Evolutionary conservation across 1,284 basidiomycete species (phyloP).

Genomic region (Rhodotorula sp.): DNA sequence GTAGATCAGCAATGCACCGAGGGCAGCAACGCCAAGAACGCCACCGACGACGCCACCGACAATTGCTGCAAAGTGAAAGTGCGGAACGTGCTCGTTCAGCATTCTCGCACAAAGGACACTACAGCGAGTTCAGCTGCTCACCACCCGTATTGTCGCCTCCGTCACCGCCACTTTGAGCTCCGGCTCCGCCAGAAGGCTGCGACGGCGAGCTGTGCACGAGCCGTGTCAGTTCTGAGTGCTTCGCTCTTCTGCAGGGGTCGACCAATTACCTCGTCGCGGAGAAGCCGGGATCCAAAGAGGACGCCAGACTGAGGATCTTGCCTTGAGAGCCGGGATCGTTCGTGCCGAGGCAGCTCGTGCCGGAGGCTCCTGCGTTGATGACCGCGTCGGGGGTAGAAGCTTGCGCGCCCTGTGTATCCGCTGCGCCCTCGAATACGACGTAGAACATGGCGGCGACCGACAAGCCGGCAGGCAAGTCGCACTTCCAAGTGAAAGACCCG

Average conservation of each 20-base stretch:
- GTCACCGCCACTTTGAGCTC: not conserved
- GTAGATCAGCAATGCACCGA: slow-evolving; percentile 23
- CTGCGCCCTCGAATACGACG: slow-evolving; percentile 16
- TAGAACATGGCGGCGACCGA: slow-evolving; percentile 25
- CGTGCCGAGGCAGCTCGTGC: slow-evolving; percentile 11
- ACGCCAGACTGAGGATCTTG: slow-evolving; percentile 13
- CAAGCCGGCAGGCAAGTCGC: slow-evolving; percentile 17
- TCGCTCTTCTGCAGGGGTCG: not conserved
- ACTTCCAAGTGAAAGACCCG: slow-evolving; percentile 21
- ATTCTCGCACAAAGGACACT: not conserved
- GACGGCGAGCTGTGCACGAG: not conserved
- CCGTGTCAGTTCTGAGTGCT: not conserved
- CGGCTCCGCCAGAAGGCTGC: not conserved
- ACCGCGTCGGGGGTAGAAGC: slow-evolving; percentile 23
- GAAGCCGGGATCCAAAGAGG: slow-evolving; percentile 16
- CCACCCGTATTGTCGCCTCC: slow-evolving; percentile 14
- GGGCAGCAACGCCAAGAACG: slow-evolving; percentile 7
- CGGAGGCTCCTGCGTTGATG: slow-evolving; percentile 13
- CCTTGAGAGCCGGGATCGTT: slow-evolving; percentile 8
- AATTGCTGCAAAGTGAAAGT: slow-evolving; percentile 7
- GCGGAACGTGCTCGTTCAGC: not conserved
- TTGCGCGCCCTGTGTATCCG: slow-evolving; percentile 17
- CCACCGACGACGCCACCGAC: slow-evolving; percentile 33
- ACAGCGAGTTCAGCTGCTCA: not conserved
- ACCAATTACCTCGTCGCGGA: not conserved